A percentile compares a stretch with the other conserved stretches of the same genome.
phyloP scores from a whole-genome alignment of 2,329 filamentous ascomycete species.

The Fusarium guadeloupense region DNA sequence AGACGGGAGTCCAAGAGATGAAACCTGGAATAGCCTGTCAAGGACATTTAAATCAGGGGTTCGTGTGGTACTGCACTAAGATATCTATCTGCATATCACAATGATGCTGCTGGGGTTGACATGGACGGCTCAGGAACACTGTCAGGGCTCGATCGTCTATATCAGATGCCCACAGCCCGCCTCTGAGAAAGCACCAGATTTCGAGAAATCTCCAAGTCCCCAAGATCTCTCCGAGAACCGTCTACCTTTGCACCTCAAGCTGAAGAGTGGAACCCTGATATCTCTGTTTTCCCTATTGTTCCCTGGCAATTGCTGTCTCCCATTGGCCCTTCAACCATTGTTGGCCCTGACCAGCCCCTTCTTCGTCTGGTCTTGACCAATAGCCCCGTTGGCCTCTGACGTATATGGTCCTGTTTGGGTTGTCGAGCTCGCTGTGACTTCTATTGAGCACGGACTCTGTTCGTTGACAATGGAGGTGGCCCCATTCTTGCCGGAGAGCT shows the following conservation, averaged over 20 bases:
- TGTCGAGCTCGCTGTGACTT: background rate
- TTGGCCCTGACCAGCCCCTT: background rate
- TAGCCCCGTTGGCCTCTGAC: background rate
- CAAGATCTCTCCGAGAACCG: background rate
- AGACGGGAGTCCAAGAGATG: background rate
- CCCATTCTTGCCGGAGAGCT: background rate
- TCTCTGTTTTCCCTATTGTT: background rate
- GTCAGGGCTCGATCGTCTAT: constrained; percentile 4
- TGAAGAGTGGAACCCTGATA: background rate
- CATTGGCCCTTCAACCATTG: background rate
- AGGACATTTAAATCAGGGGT: constrained; percentile 1
- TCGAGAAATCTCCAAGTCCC: background rate
- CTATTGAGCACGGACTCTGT: background rate
- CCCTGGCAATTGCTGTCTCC: background rate
- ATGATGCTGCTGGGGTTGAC: background rate
- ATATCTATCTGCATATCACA: background rate
- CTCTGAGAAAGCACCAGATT: no score
- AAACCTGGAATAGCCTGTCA: constrained; percentile 9
- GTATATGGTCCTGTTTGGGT: background rate
- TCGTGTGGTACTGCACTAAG: constrained; percentile 2
- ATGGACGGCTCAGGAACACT: background rate
- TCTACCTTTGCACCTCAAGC: background rate
- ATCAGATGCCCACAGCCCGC: constrained; percentile 11
- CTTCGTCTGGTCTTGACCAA: background rate
- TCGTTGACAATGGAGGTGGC: constrained; percentile 1